A percentile compares a stretch with the other conserved stretches of the same genome.
Evolutionary conservation across 129 eudicot species (phyloP).

Genomic region (Helianthus tuberosus): DNA sequence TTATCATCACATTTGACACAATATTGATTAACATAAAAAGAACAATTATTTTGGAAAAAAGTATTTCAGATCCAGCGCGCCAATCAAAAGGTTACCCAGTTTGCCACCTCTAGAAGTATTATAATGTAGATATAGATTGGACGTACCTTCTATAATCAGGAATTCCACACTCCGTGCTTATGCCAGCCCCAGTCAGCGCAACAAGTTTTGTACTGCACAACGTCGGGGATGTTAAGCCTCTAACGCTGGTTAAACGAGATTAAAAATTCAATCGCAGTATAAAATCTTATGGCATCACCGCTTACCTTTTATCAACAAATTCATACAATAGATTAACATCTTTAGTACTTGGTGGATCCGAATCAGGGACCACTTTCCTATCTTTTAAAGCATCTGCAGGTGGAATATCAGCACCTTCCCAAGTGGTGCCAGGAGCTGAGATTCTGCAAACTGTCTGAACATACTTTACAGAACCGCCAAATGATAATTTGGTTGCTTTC

Average conservation of each 20-base stretch:
- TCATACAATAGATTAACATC: constrained; percentile 71
- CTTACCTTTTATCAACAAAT: constrained; percentile 71
- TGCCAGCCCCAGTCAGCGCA: constrained; percentile 92
- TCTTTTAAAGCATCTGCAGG: constrained; percentile 51
- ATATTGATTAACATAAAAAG: background rate
- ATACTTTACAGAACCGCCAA: constrained; percentile 50
- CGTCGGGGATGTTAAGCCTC: background rate
- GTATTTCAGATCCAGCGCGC: background rate
- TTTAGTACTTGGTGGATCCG: constrained; percentile 75
- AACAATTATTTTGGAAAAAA: background rate
- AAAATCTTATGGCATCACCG: background rate
- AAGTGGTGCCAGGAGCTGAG: constrained; percentile 53
- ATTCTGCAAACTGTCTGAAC: constrained; percentile 53
- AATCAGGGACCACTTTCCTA: constrained; percentile 61
- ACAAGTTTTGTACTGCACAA: constrained; percentile 86
- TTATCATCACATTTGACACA: background rate
- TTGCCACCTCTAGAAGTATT: constrained; percentile 1
- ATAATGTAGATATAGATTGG: background rate
- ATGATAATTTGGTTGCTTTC: constrained; percentile 24
- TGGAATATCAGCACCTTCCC: constrained; percentile 40
- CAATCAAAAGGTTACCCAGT: background rate
- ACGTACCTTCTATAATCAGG: constrained; percentile 96
- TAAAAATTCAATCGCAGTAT: constrained; percentile 1
- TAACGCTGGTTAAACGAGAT: constrained; percentile 1
- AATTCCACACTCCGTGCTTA: constrained; percentile 94